phyloP scores from a whole-genome alignment of 257 asterid species.

The Ligustrum vulgare region DNA sequence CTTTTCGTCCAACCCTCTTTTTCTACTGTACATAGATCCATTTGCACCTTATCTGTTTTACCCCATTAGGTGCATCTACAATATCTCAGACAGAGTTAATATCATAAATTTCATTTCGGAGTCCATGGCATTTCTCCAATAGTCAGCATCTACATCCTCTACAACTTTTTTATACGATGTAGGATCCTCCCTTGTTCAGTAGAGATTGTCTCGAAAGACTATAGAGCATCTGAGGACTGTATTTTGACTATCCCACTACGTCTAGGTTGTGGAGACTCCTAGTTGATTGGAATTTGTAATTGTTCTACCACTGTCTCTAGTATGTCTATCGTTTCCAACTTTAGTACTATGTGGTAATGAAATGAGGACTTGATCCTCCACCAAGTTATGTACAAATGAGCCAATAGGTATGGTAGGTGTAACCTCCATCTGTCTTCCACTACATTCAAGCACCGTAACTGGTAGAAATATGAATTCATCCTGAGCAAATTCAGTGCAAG shows the following conservation, averaged over 20 bases:
- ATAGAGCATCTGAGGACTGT: not conserved
- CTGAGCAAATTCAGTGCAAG: not conserved
- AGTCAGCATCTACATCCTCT: not conserved
- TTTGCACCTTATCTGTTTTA: not conserved
- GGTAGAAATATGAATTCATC: not conserved
- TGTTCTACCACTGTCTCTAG: not conserved
- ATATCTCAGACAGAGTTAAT: not conserved
- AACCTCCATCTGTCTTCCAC: not conserved
- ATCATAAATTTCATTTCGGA: not conserved
- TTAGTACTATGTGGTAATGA: not conserved
- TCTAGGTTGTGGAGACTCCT: not conserved
- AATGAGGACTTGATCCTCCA: not conserved
- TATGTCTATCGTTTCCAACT: too few relatives aligned
- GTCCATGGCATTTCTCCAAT: not conserved
- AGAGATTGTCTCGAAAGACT: not conserved
- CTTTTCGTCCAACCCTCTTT: not conserved
- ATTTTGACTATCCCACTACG: not conserved
- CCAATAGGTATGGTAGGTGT: not conserved
- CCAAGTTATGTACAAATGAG: not conserved
- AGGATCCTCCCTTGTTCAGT: not conserved
- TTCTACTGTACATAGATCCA: conserved; percentile 9
- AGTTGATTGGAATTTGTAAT: not conserved
- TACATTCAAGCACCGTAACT: too few relatives aligned
- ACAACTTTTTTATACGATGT: not conserved
- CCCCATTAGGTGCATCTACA: not conserved